Evolutionary conservation across 2,329 filamentous ascomycete genomes (phyloP), one percentile per base, ranked within the genome.

Genomic region (Cladophialophora exuberans): DNA sequence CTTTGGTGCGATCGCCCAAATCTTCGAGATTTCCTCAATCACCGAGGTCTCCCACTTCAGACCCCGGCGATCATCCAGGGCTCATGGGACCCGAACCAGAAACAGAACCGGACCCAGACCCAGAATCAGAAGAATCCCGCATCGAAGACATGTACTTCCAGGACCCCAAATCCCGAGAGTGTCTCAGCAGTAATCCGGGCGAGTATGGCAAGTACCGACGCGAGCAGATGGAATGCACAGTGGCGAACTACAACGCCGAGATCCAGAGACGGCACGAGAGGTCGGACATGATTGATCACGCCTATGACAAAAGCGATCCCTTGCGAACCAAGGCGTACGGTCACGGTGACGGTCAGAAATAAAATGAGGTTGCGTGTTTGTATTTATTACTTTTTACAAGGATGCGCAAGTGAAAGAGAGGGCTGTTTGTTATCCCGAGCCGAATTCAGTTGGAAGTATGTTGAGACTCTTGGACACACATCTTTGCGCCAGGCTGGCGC

Each of bases 141-240:
- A 58, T 58, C 11, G 56, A 58, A 20, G 41, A 46, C n/a, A 26
- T 45, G 7, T 58, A 58, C 42, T 58, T 58, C 25, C 6, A 31
- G 18, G 36, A 48, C 6, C 25, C 56, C 13, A n/a, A 31, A 9
- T 54, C 39, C 9, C 51, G 56, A 13, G 15, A 47, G 18, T 47
- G 39, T 22, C 46, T 55, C 18, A 44, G 51, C 45, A 30, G 35
- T 22, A 58, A 58, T 25, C 56, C 56, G 1, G 56, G 51, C 17
- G 50, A 57, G 9, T 18, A 25, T 6, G n/a, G n/a, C 1, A 39
- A 33, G 18, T 45, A 58, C 11, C 10, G 23, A 13, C 7, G n/a
- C 4, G 39, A 54, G 17, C 45, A 41, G 4, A 28, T 15, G n/a
- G 5, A 20, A 6, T 58, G 51, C 28, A 52, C 56, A 6, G 18